A percentile compares a stretch with the other conserved stretches of the same genome.
phyloP scores from a whole-genome alignment of 1,284 basidiomycete genomes.

The Cryptococcus maquisensis region DNA sequence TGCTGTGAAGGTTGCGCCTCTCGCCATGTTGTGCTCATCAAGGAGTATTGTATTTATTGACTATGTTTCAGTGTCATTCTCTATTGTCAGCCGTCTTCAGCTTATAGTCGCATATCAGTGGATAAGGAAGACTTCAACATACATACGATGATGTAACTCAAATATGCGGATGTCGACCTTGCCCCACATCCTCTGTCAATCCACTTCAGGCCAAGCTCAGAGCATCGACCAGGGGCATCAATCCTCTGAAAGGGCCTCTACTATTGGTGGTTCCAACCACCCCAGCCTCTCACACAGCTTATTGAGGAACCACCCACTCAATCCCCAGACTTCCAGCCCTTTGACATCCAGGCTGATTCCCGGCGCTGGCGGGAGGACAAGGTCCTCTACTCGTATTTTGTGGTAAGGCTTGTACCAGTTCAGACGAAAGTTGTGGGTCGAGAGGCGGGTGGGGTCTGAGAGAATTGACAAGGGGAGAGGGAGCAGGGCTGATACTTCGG shows the following conservation, averaged over 20 bases:
- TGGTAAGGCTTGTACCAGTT: conserved; percentile 33
- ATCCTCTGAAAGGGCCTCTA: conserved; percentile 12
- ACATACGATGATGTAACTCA: too few species aligned
- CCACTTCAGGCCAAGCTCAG: too few species aligned
- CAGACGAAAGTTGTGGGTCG: conserved; percentile 36
- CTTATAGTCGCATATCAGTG: too few species aligned
- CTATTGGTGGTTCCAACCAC: conserved; percentile 26
- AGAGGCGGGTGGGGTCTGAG: conserved; percentile 13
- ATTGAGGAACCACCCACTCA: conserved; percentile 44
- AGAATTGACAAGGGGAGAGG: conserved; percentile 32
- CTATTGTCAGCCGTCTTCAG: too few species aligned
- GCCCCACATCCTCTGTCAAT: too few species aligned
- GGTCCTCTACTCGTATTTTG: conserved; percentile 31
- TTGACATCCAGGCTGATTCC: not conserved
- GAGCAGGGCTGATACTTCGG: conserved; percentile 37
- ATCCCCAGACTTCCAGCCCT: conserved; percentile 40
- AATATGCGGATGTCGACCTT: too few species aligned
- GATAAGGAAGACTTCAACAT: too few species aligned
- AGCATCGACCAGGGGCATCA: not conserved
- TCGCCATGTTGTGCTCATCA: too few species aligned
- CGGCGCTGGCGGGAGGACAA: conserved; percentile 6
- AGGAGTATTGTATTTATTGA: too few species aligned
- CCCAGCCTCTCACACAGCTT: conserved; percentile 26
- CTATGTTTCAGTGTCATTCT: too few species aligned
- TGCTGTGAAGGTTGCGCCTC: too few species aligned